Evolutionary conservation across 768 basidiomycete genomes (phyloP), one percentile per base, ranked within the genome.

Genomic region (Gymnopilus junonius): DNA sequence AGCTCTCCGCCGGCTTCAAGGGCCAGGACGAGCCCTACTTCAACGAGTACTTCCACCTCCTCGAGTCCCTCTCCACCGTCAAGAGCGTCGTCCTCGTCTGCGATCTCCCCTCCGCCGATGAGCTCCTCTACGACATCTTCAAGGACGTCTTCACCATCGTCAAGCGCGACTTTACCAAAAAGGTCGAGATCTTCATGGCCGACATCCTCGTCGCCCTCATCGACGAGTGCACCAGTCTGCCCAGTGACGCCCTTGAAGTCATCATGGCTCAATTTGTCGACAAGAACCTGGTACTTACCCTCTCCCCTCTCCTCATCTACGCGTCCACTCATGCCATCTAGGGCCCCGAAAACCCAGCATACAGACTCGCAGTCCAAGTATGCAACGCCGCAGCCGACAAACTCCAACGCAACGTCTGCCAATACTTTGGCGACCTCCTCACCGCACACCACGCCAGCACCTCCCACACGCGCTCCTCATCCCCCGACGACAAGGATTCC

Each of bases 61-160:
- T 99, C 29, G 95, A 99, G 70, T 94, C 90, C 25, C 82, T 99
- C 25, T 93, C 95, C 1, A 92, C 92, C 34, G 95, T 98, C 71
- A 98, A 98, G 84, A 94, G 91, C 68, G 90, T 97, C 31, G 94
- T 95, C 12, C 85, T 99, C 68, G 89, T 97, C 15, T 95, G 94
- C 76, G 97, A 99, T 76, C 85, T 98, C 14, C 93, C 91, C 3
- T 87, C 87, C 35, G 87, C 89, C 11, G 97, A 98, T 63, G 91
- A 94, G 54, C 85, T 97, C 63, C 87, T 95, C 80, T 74, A 79
- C 55, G 89, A 92, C 42, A 86, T 94, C 63, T 98, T 99, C 76
- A 87, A 87, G 68, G 88, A 89, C 68, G 86, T 95, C 66, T 95
- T 98, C 67, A 82, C 81, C 6, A 83, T 97, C 58, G 87, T 96